Base-by-base conservation (phyloP, 352 stramenopile genomes). In the Pilasporangium apinafurcum region DNA sequence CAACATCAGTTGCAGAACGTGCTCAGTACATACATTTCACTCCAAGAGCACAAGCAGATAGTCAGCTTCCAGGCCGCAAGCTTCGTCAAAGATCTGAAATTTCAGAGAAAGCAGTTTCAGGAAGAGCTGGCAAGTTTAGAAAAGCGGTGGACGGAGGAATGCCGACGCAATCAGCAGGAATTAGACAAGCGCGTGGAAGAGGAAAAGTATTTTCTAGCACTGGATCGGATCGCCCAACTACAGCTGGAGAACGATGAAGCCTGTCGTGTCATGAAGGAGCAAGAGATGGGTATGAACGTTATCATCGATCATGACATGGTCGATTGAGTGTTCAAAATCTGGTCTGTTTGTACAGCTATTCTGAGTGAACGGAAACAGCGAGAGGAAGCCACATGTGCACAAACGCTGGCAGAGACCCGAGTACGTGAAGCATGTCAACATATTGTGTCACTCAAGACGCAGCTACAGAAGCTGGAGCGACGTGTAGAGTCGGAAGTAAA, bases 41-140 rank as follows among this genome's bases (percentile, higher is more conserved):
- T 84, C 3, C 21, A 18, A 6, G 70, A 86, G 22, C 74, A 86
- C 46, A 55, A 82, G 37, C 59, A 70, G 33, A 53, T 68, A 17
- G 5, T 86, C 37, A 31, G 41, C 2, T 42, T 51, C 3, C 48
- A 57, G 21, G 28, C 43, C 8, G 43, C 58, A 9, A 41, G 48
- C 21, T 44, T 65, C 22, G 48, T 53, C 6, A 51, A 39, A 17
- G 59, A 77, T 24, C 54, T 44, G 4, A 56, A 63, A 2, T 44
- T 50, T 5, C 44, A 68, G 18, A 30, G 25, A 8, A 43, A 39
- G 17, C 31, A 17, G 4, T 58, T 81, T 21, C 32, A 54, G 5
- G 45, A 42, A 1, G 60, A 82, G 17, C 34, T 71, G 16, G 33
- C 33, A 4, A 37, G 61, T 35, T 30, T 72, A 10, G 33, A 61